phyloP scores from a whole-genome alignment of 176 grass and related monocot genomes.

The Raddia guianensis region DNA sequence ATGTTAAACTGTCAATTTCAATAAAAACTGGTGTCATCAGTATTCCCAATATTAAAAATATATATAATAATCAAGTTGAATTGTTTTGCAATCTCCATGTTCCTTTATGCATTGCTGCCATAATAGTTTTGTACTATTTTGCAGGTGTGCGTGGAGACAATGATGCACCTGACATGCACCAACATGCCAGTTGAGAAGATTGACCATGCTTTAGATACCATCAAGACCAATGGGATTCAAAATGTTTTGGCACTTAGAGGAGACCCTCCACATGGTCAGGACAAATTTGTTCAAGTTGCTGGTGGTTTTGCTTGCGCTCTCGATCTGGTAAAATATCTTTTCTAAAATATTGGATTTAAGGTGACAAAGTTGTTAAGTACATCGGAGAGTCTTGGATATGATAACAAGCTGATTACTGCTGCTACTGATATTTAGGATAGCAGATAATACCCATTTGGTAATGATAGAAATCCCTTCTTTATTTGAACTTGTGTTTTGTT shows the following conservation, averaged over 20 bases:
- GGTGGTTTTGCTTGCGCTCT: slow-evolving; percentile 86
- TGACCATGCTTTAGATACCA: slow-evolving; percentile 76
- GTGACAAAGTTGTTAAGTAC: background rate
- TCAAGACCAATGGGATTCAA: slow-evolving; percentile 86
- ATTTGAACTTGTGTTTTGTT: slow-evolving; percentile 29
- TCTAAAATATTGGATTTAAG: background rate
- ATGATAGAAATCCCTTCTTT: slow-evolving; percentile 1
- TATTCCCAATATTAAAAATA: background rate
- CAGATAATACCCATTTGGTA: slow-evolving; percentile 8
- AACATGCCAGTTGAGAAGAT: slow-evolving; percentile 96
- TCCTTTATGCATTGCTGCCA: background rate
- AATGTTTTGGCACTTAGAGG: slow-evolving; percentile 93
- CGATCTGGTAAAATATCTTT: slow-evolving; percentile 63
- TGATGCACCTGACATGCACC: slow-evolving; percentile 96
- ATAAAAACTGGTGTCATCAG: background rate
- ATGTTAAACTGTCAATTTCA: background rate
- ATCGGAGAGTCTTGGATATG: background rate
- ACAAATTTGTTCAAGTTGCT: slow-evolving; percentile 83
- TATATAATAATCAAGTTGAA: background rate
- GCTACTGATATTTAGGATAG: slow-evolving; percentile 6
- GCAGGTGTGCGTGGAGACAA: slow-evolving; percentile 87
- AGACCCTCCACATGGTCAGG: slow-evolving; percentile 83
- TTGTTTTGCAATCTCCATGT: slow-evolving; percentile 12
- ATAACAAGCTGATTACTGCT: background rate
- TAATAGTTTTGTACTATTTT: slow-evolving; percentile 31